Evolutionary conservation across 805 yeast genomes (phyloP), one percentile per base, ranked within the genome.

Genomic region (Hermanozyma aechmeae): DNA sequence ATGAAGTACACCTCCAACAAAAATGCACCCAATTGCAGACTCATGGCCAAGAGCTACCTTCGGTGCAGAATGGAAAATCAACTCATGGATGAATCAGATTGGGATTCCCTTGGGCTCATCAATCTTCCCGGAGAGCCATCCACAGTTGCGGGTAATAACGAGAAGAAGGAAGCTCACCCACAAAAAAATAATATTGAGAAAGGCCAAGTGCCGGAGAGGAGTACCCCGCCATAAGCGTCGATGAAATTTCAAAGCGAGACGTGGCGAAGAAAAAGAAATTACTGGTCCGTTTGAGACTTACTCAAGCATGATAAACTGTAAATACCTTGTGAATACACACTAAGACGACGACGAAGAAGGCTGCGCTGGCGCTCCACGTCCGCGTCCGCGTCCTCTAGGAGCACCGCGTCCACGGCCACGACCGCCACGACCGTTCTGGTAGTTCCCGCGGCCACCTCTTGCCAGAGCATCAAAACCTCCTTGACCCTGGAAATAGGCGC

Each of bases 11-110:
- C 86, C 11, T 68, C 68, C 32, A 89, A 89, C 34, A 76, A 78
- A 41, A 86, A 89, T 53, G 89, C 96, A 4, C 81, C 86, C n/a
- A 84, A 85, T 52, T 87, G 98, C 53, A 63, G 97, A 25, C 48
- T 77, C 1, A 58, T 87, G 24, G 96, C 97, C 8, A 84, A 84
- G 46, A 68, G 64, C 16, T 89, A 89, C 48, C 58, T 89, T 30
- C 69, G 73, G 22, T 89, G 98, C 50, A 65, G 98, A 38, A 92
- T 89, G 97, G 84, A 84, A 17, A 66, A 85, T 38, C 56, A 57
- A 37, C 43, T 61, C 23, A 62, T 62, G 69, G 66, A 60, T 5
- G 30, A 53, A 28, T 50, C 59, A 5, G 61, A 54, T 15, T 62
- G 68, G 69, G 65, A 58, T 9, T 48, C 61, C n/a, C 43, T 62